Evolutionary conservation across 306 rosid genomes (phyloP).

Genomic region (Cyamopsis tetragonoloba): DNA sequence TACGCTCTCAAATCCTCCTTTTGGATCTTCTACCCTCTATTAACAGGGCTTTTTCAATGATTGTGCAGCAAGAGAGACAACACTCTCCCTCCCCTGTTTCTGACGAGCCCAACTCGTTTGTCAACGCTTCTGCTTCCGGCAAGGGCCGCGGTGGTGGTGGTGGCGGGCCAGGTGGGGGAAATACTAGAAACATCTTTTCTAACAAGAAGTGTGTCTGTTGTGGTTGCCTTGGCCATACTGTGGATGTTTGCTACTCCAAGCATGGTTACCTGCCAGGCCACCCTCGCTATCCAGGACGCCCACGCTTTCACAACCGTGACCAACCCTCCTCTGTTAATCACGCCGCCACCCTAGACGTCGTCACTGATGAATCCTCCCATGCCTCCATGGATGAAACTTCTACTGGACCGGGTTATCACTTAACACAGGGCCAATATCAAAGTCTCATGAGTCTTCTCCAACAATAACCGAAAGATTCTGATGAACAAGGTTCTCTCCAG

Average conservation of each 20-base stretch:
- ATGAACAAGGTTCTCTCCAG: too few species aligned
- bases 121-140: background rate
- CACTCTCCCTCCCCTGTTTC: background rate
- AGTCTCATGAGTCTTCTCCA: too few species aligned
- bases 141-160: background rate
- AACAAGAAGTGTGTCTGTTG: background rate
- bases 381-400: too few species aligned
- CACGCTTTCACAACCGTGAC: too few species aligned
- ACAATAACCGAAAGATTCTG: too few species aligned
- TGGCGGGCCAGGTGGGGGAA: too few species aligned
- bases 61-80: background rate
- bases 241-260: background rate
- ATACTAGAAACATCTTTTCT: background rate
- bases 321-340: too few species aligned
- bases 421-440: too few species aligned
- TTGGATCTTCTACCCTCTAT: background rate
- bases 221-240: background rate
- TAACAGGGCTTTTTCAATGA: background rate
- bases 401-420: too few species aligned
- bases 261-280: background rate
- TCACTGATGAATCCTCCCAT: too few species aligned
- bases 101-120: background rate
- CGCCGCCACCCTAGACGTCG: too few species aligned
- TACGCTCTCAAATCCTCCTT: background rate
- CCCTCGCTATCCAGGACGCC: too few species aligned